Base-by-base conservation (phyloP, 2,329 filamentous ascomycete species). In the Polytolypa hystricis region DNA sequence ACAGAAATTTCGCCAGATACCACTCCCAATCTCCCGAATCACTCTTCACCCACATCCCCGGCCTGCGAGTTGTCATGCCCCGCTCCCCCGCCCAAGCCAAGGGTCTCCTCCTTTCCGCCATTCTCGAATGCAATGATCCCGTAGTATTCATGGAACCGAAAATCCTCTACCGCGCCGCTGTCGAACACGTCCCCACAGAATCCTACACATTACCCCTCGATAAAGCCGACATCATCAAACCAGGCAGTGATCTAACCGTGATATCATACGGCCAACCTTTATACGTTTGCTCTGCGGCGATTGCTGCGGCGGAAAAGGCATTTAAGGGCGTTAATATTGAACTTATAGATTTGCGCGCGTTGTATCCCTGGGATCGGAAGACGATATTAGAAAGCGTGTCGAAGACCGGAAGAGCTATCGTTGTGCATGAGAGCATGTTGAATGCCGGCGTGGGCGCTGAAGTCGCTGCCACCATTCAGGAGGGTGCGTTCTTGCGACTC, bases 81-180 rank as follows among this genome's bases (percentile, higher is more conserved):
- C 73, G 87, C 30, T 91, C 84, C 0, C 87, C 87, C 0, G 60
- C 81, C 2, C 87, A 95, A 59, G 87, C 87, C 4, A 95, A 95
- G 60, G 87, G 87, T 2, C 68, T 95, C 3, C 65, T 94, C 34
- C 67, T 93, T 3, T 72, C 81, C 3, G 73, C 81, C 0, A 85
- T 93, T 36, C 76, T 76, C 35, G 75, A 65, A 64, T 77, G 71
- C 50, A 84, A 85, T 43, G 87, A 95, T 56, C 87, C 87, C 0
- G 84, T 89, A 43, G 68, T 95, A 36, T 93, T 95, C 60, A 79
- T 95, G 79, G 87, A 95, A 57, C 87, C 87, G 30, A 95, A 95
- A 64, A 83, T 91, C 31, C 67, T 95, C 9, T 95, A 95, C 58
- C 79, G 87, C 14, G 86, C 87, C 0, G 84, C 87, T 0, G 84